Conservation (phyloP, 2,329 filamentous ascomycete species). For the Colletotrichum truncatum region DNA sequence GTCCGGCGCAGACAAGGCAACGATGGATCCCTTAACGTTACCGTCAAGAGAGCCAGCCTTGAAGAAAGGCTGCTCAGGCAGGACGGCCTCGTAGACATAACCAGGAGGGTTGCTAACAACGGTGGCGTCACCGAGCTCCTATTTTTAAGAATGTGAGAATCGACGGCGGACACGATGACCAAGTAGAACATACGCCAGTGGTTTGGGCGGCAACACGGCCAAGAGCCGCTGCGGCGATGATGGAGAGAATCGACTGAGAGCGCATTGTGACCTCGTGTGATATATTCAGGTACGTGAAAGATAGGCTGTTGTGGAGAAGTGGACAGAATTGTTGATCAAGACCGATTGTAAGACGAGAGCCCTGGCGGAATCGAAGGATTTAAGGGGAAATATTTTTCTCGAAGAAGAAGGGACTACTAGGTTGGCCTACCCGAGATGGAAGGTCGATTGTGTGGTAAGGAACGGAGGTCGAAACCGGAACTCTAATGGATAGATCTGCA, state of each 20-base stretch:
- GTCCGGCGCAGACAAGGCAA: conserved; percentile 53
- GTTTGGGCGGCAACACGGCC: conserved; percentile 38
- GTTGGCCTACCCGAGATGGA: background rate
- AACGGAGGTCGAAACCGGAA: conserved; percentile 9
- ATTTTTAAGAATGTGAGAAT: background rate
- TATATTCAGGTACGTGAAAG: background rate
- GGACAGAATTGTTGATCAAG: background rate
- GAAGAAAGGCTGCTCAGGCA: conserved; percentile 64
- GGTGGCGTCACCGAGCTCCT: conserved; percentile 58
- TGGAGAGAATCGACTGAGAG: conserved; percentile 34
- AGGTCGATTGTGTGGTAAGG: background rate
- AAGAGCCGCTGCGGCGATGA: conserved; percentile 39
- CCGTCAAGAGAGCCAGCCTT: conserved; percentile 55
- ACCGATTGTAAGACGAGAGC: background rate
- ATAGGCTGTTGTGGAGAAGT: background rate
- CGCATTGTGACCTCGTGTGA: conserved; percentile 31
- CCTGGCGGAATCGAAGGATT: background rate
- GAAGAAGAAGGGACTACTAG: conserved; percentile 5
- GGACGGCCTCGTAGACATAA: conserved; percentile 61
- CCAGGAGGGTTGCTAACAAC: conserved; percentile 64
- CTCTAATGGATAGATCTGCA: conserved; percentile 10
- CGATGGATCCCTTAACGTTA: conserved; percentile 64
- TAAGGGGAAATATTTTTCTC: conserved; percentile 21
- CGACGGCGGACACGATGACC: background rate
- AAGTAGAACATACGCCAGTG: conserved; percentile 29